Conservation (phyloP, 202 grass and related monocot genomes). For the Elaeis oleifera region DNA sequence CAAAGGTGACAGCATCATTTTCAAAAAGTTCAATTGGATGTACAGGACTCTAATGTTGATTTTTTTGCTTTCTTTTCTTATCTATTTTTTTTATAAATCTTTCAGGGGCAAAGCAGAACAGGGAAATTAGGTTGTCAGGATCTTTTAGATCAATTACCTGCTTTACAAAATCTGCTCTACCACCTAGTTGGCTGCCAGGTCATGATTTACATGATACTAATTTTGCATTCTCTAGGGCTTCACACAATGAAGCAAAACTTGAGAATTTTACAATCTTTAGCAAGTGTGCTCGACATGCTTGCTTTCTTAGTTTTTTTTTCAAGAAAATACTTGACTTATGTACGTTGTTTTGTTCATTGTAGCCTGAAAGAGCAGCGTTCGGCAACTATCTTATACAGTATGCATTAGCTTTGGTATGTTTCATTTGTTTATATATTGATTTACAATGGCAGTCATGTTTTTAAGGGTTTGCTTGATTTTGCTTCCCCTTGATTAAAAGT, state of each 20-base stretch:
- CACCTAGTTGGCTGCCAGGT: slow-evolving; percentile 18
- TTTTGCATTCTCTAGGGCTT: no score
- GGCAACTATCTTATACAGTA: slow-evolving; percentile 25
- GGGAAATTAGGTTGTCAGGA: slow-evolving; percentile 9
- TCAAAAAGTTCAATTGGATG: not conserved
- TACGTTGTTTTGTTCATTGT: slow-evolving; percentile 3
- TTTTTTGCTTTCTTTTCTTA: not conserved
- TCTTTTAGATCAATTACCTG: slow-evolving; percentile 18
- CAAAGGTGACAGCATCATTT: not conserved
- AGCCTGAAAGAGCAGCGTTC: slow-evolving; percentile 17
- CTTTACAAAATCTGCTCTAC: slow-evolving; percentile 20
- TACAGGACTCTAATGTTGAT: not conserved
- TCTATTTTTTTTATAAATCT: not conserved
- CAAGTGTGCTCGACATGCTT: no score
- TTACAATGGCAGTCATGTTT: no score
- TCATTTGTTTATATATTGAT: not conserved
- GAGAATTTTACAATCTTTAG: no score
- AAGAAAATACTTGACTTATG: no score
- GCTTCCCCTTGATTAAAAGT: no score
- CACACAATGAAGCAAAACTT: no score
- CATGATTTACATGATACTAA: not conserved
- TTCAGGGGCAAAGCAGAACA: slow-evolving; percentile 20
- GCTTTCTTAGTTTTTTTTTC: no score
- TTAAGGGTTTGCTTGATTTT: no score
- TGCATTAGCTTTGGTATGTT: slow-evolving; percentile 22